Evolutionary conservation across 2,329 filamentous ascomycete genomes (phyloP), one percentile per base, ranked within the genome.

Genomic region (Aureobasidium mangrovei): DNA sequence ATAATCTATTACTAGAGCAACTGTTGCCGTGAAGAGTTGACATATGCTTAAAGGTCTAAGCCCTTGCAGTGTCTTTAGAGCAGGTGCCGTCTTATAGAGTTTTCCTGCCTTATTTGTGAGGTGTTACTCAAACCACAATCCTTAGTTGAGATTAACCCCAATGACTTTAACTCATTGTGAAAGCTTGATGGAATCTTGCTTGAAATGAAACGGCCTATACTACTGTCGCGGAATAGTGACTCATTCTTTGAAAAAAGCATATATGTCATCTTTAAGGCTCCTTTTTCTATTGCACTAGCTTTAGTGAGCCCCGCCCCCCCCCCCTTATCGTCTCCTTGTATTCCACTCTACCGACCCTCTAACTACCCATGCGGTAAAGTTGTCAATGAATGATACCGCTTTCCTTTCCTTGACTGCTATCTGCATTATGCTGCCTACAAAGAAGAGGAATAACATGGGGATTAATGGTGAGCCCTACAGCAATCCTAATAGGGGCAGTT

Each of bases 401-500:
- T n/a, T n/a, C 18, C 36, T n/a, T 5, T 38, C 12, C 12, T 38
- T 4, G 12, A 38, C 12, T 10, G 5, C 9, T 2, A 4, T 5
- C 12, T 38, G 36, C 8, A 38, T n/a, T 38, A 38, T 9, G 36
- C 18, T n/a, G 8, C 9, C 36, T 9, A 12, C 18, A n/a, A 38
- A 38, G 36, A 38, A 38, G 8, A 38, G 36, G 12, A 38, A 38
- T 6, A 38, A n/a, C 5, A 38, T 38, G 7, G 12, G 36, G 12
- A n/a, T n/a, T 9, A 38, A n/a, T 9, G 12, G 36, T 38, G 4
- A 38, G 5, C 36, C 36, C 36, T 38, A n/a, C 12, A n/a, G 36
- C 18, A 38, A n/a, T 38, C 36, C 36, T 60, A 52, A 64, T 38
- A 46, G 27, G 41, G 40, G 26, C 38, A 32, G 27, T 6, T 35